Conservation (phyloP, 2,329 filamentous ascomycete genomes). For the Alternaria sp. region DNA sequence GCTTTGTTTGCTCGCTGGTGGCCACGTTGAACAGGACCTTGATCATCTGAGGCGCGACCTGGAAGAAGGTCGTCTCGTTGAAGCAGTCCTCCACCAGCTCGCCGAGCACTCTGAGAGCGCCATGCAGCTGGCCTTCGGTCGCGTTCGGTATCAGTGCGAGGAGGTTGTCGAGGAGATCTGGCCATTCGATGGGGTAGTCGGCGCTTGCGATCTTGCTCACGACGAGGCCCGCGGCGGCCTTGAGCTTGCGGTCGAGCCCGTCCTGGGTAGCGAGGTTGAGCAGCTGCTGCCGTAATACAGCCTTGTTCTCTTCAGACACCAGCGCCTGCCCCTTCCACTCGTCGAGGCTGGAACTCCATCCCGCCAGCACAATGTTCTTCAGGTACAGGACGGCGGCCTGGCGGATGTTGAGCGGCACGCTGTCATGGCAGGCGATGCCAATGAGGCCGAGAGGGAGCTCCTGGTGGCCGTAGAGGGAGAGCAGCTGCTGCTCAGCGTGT, state of each 20-base stretch:
- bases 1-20: constrained; percentile 74
- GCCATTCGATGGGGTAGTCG: constrained; percentile 96
- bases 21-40: constrained; percentile 83
- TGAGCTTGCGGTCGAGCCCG: constrained; percentile 80
- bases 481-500: constrained; percentile 83
- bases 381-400: constrained; percentile 82
- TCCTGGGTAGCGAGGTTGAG: constrained; percentile 79
- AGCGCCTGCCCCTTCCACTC: constrained; percentile 72
- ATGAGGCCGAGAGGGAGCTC: constrained; percentile 81
- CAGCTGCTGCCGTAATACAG: constrained; percentile 73
- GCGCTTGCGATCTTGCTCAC: constrained; percentile 93
- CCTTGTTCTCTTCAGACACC: constrained; percentile 75
- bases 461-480: constrained; percentile 69
- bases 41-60: constrained; percentile 83
- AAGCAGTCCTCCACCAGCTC: constrained; percentile 94
- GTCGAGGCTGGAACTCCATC: constrained; percentile 80
- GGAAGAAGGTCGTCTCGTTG: constrained; percentile 94
- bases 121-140: constrained; percentile 81
- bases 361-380: constrained; percentile 80
- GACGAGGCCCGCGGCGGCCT: constrained; percentile 83
- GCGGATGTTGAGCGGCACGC: constrained; percentile 75
- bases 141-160: constrained; percentile 78
- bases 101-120: constrained; percentile 82
- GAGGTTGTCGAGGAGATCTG: constrained; percentile 80
- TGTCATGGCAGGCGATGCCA: constrained; percentile 78